Evolutionary conservation across 805 yeast genomes (phyloP), one percentile per base, ranked within the genome.

Genomic region (Schwanniomyces vanrijiae): DNA sequence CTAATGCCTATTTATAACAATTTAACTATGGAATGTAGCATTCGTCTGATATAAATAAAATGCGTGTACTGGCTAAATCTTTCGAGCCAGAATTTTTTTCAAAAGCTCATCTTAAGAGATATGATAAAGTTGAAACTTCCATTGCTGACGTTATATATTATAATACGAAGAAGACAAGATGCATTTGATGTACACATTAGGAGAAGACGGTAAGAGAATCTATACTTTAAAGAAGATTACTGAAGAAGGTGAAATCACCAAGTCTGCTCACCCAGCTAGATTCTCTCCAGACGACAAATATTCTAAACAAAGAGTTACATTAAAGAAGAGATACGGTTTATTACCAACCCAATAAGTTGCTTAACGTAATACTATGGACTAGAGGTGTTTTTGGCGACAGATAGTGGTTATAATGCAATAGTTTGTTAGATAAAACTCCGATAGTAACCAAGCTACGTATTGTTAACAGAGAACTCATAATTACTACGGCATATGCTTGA

Each of bases 201-300:
- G 91, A 63, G 82, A 83, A 52, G 96, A 91, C 60, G 99, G 99
- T 60, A 92, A 92, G 81, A 87, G 99, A 73, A 71, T 88, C 62
- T 94, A 94, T 81, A 94, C 99, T 46, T 78, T 94, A 58, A 77
- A 88, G 70, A 94, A 94, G 77, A 55, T 66, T 59, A 85, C 95
- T 47, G 90, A 78, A 51, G 72, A 77, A 6, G 98, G 99, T 52
- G 96, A 90, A 69, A 90, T 92, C 77, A 95, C 99, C 66, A 90
- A 90, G 77, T 88, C 96, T 57, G 99, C 99, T 37, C 99, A 94
- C 72, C 99, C 99, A 53, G 99, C 99, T 45, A 86, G 99, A 75
- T 94, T 94, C 72, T 94, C 99, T 28, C 99, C 99, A 59, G 99
- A 94, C 69, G 99, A 94, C 82, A 94, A 94, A 76, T 92, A 90